Base-by-base conservation (phyloP, 768 basidiomycete genomes). In the Favolaschia claudopus region DNA sequence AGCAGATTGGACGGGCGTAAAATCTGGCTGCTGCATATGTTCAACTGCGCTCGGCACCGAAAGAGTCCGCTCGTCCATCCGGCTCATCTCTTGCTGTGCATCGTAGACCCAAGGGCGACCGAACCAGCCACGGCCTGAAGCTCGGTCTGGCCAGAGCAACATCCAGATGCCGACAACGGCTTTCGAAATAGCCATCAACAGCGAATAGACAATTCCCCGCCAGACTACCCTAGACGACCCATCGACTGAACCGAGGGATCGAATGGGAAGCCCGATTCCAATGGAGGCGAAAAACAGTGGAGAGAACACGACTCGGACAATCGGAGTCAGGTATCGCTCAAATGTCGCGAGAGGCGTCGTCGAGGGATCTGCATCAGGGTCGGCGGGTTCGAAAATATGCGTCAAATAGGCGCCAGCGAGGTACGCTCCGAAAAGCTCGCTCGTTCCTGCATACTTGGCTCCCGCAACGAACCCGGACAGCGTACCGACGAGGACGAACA, bases 201-300 rank as follows among this genome's bases (percentile, higher is more conserved):
- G 5, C 0, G 85, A 74, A 70, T 86, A 88, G 28, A 87, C 68
- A 31, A 88, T 31, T 3, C 64, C 64, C 14, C 61, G 55, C 64
- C 64, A 65, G 19, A 27, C 73, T 74, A 36, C 61, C 60, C 72
- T 74, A 77, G 33, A 79, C 67, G 28, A 75, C 2, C 67, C 69
- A 9, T 81, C 67, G 34, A 85, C 81, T 5, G 72, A 68, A 38
- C 77, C 73, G 19, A 81, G 67, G 13, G 76, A 69, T 8, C 76
- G 70, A 42, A 81, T 72, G 1, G 86, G 87, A 44, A 89, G 79
- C 0, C 84, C 77, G 44, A 74, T 77, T 1, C 88, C 89, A 40
- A 90, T 86, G 33, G 85, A 86, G 7, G 82, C 85, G 60, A 90
- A 90, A 76, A 90, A 90, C 3, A 89, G 68, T 1, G 89, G 89